Conservation (phyloP, 2,329 filamentous ascomycete genomes). For the Sporothrix globosa region DNA sequence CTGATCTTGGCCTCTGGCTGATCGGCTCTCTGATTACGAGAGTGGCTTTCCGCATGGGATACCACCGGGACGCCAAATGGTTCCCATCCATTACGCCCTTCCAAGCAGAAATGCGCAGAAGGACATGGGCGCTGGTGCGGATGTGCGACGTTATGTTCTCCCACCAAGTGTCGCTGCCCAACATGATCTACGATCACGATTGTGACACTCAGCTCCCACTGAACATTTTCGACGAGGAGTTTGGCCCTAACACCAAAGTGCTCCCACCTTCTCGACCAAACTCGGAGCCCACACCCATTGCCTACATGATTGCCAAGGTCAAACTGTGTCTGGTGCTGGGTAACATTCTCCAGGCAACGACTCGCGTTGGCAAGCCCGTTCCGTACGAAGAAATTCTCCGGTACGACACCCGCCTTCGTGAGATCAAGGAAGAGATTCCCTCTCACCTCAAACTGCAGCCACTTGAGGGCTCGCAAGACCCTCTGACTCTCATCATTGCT, state of each 20-base stretch:
- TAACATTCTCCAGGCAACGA: conserved; percentile 69
- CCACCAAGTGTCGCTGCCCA: conserved; percentile 67
- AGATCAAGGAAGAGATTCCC: conserved; percentile 69
- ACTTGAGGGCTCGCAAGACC: conserved; percentile 75
- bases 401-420: conserved; percentile 63
- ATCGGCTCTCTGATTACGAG: conserved; percentile 60
- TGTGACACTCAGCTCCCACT: conserved; percentile 75
- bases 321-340: conserved; percentile 70
- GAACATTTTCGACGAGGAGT: conserved; percentile 81
- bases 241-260: conserved; percentile 67
- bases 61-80: conserved; percentile 76
- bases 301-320: conserved; percentile 77
- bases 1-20: conserved; percentile 68
- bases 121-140: conserved; percentile 71
- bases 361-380: conserved; percentile 57
- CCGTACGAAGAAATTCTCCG: conserved; percentile 67
- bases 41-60: conserved; percentile 69
- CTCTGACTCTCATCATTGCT: conserved; percentile 82
- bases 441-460: conserved; percentile 76
- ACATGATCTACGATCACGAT: conserved; percentile 73
- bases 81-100: conserved; percentile 73
- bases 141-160: conserved; percentile 78
- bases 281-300: conserved; percentile 73
- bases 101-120: conserved; percentile 73
- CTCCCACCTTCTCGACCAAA: conserved; percentile 69